A percentile compares a stretch with the other conserved stretches of the same genome.
These are phyloP conservation scores for Lipomyces chichibuensis DNA, from an alignment of 805 yeast genomes.

Conservation along the genomic window DNA sequence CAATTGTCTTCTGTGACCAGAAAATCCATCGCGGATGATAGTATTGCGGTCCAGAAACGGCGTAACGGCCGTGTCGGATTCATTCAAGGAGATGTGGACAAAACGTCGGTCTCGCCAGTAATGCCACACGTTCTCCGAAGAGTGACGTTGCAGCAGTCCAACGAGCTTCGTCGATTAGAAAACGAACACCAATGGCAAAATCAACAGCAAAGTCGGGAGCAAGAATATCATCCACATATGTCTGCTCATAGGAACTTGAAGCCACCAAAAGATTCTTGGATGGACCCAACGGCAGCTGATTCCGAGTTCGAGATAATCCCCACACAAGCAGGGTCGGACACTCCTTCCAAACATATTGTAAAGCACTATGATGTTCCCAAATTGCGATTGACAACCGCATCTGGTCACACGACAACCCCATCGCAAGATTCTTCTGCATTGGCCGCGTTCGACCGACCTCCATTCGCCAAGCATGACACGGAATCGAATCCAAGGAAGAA, in stretches of 20 bases:
- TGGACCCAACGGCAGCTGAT: constrained; percentile 15
- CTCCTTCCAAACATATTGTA: background rate
- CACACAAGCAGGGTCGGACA: background rate
- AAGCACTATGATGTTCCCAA: constrained; percentile 8
- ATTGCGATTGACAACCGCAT: constrained; percentile 26
- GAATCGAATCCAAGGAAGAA: background rate
- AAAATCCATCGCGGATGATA: background rate
- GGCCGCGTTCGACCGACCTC: background rate
- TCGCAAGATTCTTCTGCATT: constrained; percentile 23
- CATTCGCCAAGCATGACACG: background rate
- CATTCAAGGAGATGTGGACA: background rate
- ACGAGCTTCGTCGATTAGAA: constrained; percentile 15
- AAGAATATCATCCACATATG: background rate
- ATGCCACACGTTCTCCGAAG: background rate
- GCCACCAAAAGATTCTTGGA: constrained; percentile 7
- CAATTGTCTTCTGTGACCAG: background rate
- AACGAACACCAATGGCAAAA: constrained; percentile 23
- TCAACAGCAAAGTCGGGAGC: background rate
- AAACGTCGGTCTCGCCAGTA: background rate
- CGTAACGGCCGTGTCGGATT: background rate
- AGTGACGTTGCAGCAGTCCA: constrained; percentile 17
- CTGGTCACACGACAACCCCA: constrained; percentile 29
- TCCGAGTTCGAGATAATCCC: constrained; percentile 7
- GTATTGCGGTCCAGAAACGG: background rate
- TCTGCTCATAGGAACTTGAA: background rate